Evolutionary conservation across 2,329 filamentous ascomycete species (phyloP).

Genomic region (Talaromyces marneffei): DNA sequence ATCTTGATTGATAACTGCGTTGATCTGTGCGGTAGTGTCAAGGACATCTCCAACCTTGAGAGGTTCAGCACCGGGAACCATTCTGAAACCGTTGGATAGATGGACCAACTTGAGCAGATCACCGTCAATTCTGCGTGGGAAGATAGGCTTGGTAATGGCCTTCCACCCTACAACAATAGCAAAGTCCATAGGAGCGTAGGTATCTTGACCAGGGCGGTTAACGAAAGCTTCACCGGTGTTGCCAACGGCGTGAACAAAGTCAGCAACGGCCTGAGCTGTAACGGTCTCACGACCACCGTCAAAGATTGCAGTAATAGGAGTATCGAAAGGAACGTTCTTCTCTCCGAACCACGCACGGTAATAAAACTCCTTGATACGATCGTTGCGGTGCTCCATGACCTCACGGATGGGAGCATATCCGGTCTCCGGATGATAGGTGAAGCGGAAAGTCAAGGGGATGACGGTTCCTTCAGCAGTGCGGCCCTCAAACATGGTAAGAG

Average conservation of each 20-base stretch:
- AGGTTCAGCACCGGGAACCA: constrained; percentile 91
- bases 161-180: constrained; percentile 98
- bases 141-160: constrained; percentile 98
- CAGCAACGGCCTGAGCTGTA: constrained; percentile 87
- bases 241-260: constrained; percentile 98
- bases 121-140: constrained; percentile 91
- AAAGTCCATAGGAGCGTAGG: constrained; percentile 97
- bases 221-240: constrained; percentile 98
- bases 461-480: constrained; percentile 78
- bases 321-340: constrained; percentile 75
- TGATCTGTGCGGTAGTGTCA: constrained; percentile 89
- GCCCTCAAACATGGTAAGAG: constrained; percentile 87
- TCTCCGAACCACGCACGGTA: constrained; percentile 96
- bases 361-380: constrained; percentile 99
- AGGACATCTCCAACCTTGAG: constrained; percentile 93
- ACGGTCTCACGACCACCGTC: constrained; percentile 83
- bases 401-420: constrained; percentile 97
- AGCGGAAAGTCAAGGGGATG: constrained; percentile 76
- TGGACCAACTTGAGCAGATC: constrained; percentile 95
- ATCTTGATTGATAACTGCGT: constrained; percentile 96
- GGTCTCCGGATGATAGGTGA: constrained; percentile 89
- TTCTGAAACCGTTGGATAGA: constrained; percentile 94
- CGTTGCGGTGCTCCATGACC: constrained; percentile 92
- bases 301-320: constrained; percentile 78
- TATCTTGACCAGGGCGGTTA: constrained; percentile 85